Conservation (phyloP, 140 eudicot species). For the Anethum foeniculum region DNA sequence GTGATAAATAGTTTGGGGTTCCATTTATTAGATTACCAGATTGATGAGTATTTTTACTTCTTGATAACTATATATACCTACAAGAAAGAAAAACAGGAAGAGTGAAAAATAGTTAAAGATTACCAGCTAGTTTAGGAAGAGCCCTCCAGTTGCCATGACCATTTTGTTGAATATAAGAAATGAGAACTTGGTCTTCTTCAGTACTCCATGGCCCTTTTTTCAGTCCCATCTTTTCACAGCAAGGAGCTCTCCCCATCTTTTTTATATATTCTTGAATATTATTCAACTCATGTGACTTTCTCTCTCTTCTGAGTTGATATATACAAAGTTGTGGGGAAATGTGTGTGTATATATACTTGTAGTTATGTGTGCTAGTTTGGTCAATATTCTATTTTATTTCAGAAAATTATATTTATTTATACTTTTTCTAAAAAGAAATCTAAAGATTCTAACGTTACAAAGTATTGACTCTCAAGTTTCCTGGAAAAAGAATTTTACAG, state of each 20-base stretch:
- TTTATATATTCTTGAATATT: not conserved
- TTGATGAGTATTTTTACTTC: too few species aligned
- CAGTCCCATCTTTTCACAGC: conserved; percentile 65
- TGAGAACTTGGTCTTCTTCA: conserved; percentile 53
- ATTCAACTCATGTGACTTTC: not conserved
- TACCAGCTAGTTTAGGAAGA: conserved; percentile 76
- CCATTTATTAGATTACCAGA: too few species aligned
- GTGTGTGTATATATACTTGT: not conserved
- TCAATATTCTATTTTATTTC: not conserved
- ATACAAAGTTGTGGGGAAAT: not conserved
- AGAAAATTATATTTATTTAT: too few species aligned
- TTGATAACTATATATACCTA: not conserved
- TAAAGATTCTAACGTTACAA: not conserved
- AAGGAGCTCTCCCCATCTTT: conserved; percentile 80
- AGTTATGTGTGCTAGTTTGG: not conserved
- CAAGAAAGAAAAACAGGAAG: too few species aligned
- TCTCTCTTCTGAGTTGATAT: not conserved
- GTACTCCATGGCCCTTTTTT: conserved; percentile 68
- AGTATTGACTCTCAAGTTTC: too few species aligned
- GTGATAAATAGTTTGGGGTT: too few species aligned
- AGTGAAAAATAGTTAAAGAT: not conserved
- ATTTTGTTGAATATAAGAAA: conserved; percentile 37
- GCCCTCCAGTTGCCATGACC: conserved; percentile 74
- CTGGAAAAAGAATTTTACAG: too few species aligned
- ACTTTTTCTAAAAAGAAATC: too few species aligned